Percentiles rank a stretch among this genome's conserved stretches.
Evolutionary conservation across 768 basidiomycete genomes (phyloP).

Genomic region (Mycena polygramma): DNA sequence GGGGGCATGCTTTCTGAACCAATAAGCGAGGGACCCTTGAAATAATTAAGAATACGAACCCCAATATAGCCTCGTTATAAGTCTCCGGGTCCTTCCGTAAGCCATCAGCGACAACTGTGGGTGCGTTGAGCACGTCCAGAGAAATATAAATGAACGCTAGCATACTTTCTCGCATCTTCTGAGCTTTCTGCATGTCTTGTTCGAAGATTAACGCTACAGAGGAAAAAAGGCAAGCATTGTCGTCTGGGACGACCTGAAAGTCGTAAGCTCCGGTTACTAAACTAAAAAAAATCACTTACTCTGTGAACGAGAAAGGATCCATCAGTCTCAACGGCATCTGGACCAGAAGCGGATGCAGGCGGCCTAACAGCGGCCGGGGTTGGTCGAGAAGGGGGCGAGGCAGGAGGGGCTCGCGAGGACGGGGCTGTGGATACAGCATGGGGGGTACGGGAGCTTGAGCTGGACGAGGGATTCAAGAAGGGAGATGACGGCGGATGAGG

Average conservation of each 20-base stretch:
- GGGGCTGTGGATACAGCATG: constrained; percentile 27
- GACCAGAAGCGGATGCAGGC: constrained; percentile 50
- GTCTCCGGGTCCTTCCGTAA: constrained; percentile 79
- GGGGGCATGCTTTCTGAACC: constrained; percentile 59
- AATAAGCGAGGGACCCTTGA: neutral
- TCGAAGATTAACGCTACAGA: constrained; percentile 88
- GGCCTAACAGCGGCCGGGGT: constrained; percentile 37
- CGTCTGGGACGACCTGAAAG: constrained; percentile 89
- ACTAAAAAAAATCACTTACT: constrained; percentile 52
- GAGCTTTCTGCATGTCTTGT: constrained; percentile 81
- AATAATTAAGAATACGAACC: constrained; percentile 59
- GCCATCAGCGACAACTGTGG: constrained; percentile 85
- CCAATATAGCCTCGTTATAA: constrained; percentile 90
- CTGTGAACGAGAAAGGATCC: constrained; percentile 81
- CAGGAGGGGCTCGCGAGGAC: neutral
- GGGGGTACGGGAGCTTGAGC: constrained; percentile 16
- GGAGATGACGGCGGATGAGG: constrained; percentile 39
- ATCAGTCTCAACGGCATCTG: constrained; percentile 71
- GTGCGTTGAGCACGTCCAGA: neutral
- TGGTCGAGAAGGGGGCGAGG: constrained; percentile 22
- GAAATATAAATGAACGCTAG: constrained; percentile 13
- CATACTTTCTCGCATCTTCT: constrained; percentile 80
- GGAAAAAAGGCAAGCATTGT: constrained; percentile 96
- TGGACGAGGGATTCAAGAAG: constrained; percentile 18
- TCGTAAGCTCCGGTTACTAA: neutral